Base-by-base conservation (phyloP, 2,329 filamentous ascomycete genomes). In the Colletotrichum siamense region DNA sequence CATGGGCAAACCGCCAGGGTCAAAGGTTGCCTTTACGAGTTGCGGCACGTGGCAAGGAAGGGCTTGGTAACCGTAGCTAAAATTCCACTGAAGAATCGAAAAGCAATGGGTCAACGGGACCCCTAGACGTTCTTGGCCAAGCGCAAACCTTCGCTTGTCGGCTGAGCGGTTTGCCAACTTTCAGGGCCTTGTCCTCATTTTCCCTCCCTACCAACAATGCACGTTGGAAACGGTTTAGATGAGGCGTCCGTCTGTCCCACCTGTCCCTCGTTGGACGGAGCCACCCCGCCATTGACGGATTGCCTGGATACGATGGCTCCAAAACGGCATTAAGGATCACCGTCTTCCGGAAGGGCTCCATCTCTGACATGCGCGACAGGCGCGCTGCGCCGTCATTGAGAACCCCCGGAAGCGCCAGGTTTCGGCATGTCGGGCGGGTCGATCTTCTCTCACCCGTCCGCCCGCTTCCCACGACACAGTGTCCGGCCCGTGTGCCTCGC, bases 41-140 rank as follows among this genome's bases (percentile, higher is more conserved):
- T 28, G 18, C 59, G 55, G 57, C 74, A 76, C 74, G 74, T 76
- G 74, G 70, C 70, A 74, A 69, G 70, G 70, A 69, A 73, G 70
- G 73, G 70, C 74, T 59, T 76, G 64, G 49, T 39, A 39, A 16
- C 36, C 36, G 15, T 52, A 64, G 70, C 59, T 59, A 67, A 34
- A 63, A 26, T 36, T 36, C 57, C 30, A 62, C 62, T 72, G 73
- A 76, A 76, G 69, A 76, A 73, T 63, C 24, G 36, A 73, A 66
- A 71, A 63, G 63, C 55, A 44, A 66, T 59, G 36, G 59, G 44
- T 36, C 62, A 71, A 65, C 44, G 71, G 32, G 55, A 68, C 69
- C 73, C 63, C 63, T 55, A 55, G 44, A 49, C 36, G 16, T 18
- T 30, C 34, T 26, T 55, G 26, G 32, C n/a, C 70, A 36, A 63